Evolutionary conservation across 371 early-diverging fungal species (phyloP).

Genomic region (Phascolomyces articulosus): DNA sequence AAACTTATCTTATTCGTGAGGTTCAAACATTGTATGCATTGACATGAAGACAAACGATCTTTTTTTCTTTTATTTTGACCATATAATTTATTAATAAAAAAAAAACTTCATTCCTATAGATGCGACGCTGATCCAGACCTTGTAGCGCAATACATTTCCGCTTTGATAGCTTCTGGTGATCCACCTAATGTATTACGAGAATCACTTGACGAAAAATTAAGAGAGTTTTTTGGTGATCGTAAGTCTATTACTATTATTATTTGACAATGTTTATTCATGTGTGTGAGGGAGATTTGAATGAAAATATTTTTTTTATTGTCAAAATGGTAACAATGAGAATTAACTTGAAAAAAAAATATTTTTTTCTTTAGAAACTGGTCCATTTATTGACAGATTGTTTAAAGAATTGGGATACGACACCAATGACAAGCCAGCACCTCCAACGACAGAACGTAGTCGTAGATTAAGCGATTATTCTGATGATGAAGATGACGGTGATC

Average conservation of each 20-base stretch:
- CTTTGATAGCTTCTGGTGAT: conserved; percentile 70
- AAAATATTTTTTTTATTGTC: too few species aligned
- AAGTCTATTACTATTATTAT: conserved; percentile 14
- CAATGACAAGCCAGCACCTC: conserved; percentile 37
- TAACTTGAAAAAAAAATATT: background rate
- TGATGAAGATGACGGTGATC: conserved; percentile 67
- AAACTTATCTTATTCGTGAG: conserved; percentile 20
- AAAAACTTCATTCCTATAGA: conserved; percentile 58
- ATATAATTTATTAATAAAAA: conserved; percentile 38
- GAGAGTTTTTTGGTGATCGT: conserved; percentile 62
- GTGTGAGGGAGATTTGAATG: too few species aligned
- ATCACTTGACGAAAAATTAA: conserved; percentile 42
- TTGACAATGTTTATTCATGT: background rate
- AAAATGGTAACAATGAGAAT: too few species aligned
- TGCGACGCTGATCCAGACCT: conserved; percentile 80
- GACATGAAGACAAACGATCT: background rate
- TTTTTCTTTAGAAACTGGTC: conserved; percentile 58
- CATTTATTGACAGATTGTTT: conserved; percentile 72
- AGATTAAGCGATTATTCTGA: conserved; percentile 58
- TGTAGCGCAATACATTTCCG: conserved; percentile 79
- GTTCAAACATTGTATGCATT: conserved; percentile 58
- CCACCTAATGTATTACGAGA: conserved; percentile 31
- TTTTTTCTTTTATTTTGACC: background rate
- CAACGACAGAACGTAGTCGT: conserved; percentile 18
- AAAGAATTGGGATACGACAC: conserved; percentile 25